Evolutionary conservation across 805 yeast genomes (phyloP), one percentile per base, ranked within the genome.

Genomic region (Wickerhamomyces bisporus): DNA sequence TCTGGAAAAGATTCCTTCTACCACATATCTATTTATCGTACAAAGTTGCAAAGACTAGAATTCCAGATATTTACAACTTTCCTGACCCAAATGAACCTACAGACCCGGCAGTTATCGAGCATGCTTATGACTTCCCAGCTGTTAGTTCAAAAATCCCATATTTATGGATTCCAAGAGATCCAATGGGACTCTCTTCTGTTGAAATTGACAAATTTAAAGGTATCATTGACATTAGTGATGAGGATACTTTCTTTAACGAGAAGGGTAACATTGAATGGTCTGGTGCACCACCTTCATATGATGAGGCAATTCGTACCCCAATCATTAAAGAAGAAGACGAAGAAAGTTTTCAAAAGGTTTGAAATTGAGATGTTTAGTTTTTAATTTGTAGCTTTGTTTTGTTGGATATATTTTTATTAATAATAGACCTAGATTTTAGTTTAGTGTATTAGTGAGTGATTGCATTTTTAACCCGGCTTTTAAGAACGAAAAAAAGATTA

Each of bases 81-180:
- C 62, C 65, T 10, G 66, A 64, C 26, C 74, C 73, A 16, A 66
- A 70, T n/a, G 69, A 64, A 19, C 47, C 49, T 16, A 41, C 43
- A 5, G 51, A 49, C 20, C 60, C 65, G 3, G 67, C 61, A 5
- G 69, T 60, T 13, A 65, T 56, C 16, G 68, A 73, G 35, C 77
- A 74, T 44, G 93, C 95, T 1, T 91, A 81, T 61, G 77, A 78
- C 52, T 74, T 72, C 53, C 97, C 97, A 3, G 85, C 81, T 6
- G 79, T 81, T 14, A 65, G 76, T 20, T 81, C 81, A 0, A 58
- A 68, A 32, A 73, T 85, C 49, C 95, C 95, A 2, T 67, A 70
- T n/a, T 64, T 91, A 16, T 91, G 98, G 98, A 77, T 91, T 52
- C 94, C 97, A n/a, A 66, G 68, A 41, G 98, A 91, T 58, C 81